phyloP scores from a whole-genome alignment of 371 early-diverging fungal genomes.

The Batrachochytrium dendrobatidis region DNA sequence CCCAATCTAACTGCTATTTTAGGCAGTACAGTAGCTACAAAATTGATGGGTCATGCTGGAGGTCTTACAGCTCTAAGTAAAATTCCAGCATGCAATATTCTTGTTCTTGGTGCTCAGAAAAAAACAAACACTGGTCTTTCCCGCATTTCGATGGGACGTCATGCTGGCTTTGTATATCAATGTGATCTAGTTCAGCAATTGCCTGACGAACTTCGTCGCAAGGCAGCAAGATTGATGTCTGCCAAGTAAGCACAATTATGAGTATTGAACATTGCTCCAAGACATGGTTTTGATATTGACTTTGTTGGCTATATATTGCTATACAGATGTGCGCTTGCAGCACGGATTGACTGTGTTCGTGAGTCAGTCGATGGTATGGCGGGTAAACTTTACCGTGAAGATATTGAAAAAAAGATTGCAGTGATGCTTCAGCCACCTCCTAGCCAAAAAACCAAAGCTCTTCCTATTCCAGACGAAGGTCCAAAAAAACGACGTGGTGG shows the following conservation, averaged over 20 bases:
- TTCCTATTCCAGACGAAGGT: slow-evolving; percentile 89
- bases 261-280: not conserved
- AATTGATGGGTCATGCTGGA: slow-evolving; percentile 84
- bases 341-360: slow-evolving; percentile 78
- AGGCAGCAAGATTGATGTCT: slow-evolving; percentile 68
- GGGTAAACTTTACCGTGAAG: slow-evolving; percentile 66
- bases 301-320: not conserved
- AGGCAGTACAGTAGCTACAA: slow-evolving; percentile 83
- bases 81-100: slow-evolving; percentile 87
- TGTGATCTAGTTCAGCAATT: slow-evolving; percentile 60
- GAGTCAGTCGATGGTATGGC: slow-evolving; percentile 56
- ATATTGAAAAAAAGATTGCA: slow-evolving; percentile 81
- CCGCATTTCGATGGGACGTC: slow-evolving; percentile 56
- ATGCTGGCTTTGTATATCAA: slow-evolving; percentile 75
- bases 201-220: slow-evolving; percentile 69
- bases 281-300: not conserved
- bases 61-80: slow-evolving; percentile 79
- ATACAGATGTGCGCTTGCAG: slow-evolving; percentile 57
- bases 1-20: slow-evolving; percentile 88
- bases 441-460: slow-evolving; percentile 70
- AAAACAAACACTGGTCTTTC: slow-evolving; percentile 75
- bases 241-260: slow-evolving; percentile 69
- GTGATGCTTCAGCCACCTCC: slow-evolving; percentile 84
- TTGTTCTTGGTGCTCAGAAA: slow-evolving; percentile 54
- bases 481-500: slow-evolving; percentile 88